Base-by-base conservation (phyloP, 2,329 filamentous ascomycete species). In the Cordyceps fumosorosea region DNA sequence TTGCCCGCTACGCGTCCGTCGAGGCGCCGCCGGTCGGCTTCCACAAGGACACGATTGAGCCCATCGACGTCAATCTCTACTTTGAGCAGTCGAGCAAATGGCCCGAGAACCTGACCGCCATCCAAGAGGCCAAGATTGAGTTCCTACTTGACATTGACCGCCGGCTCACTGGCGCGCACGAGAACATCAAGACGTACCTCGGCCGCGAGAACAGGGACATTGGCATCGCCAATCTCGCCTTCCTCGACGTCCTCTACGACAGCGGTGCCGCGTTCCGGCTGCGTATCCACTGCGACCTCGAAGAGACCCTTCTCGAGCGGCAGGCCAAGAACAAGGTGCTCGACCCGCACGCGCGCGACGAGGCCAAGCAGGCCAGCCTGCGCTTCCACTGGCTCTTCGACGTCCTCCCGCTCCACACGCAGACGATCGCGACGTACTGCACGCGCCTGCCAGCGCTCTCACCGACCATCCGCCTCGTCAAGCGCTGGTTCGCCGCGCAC, bases 81-180 rank as follows among this genome's bases (percentile, higher is more conserved):
- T 98, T 99, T 68, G 95, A 99, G 76, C 90, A 89, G 5, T 98
- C 95, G 7, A 88, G 87, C 52, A 89, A 91, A 67, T 99, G 95
- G 95, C 95, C 95, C 0, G 93, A 98, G 71, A 91, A 96, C 70
- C 77, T 98, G 10, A 85, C 85, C 3, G 93, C 93, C 5, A 96
- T 98, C 62, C 95, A 99, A 73, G 86, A 92, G 70, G 93, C 92
- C 14, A 99, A 99, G 75, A 84, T 96, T 45, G 95, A 96, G 3
- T 96, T 99, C 71, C 80, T 95, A 4, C 77, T 97, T 3, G 84
- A 87, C 68, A 86, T 96, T 62, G 86, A 87, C 56, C 85, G 88
- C 57, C 81, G 91, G 3, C 77, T 99, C 2, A 81, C 84, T 60
- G 81, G 84, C 20, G 76, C 80, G 3, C 84, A 87, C 29, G 79